Percentiles rank a stretch among this genome's conserved stretches.
Conservation (phyloP, 1,284 basidiomycete genomes). For the Sanguinoderma infundibulare region DNA sequence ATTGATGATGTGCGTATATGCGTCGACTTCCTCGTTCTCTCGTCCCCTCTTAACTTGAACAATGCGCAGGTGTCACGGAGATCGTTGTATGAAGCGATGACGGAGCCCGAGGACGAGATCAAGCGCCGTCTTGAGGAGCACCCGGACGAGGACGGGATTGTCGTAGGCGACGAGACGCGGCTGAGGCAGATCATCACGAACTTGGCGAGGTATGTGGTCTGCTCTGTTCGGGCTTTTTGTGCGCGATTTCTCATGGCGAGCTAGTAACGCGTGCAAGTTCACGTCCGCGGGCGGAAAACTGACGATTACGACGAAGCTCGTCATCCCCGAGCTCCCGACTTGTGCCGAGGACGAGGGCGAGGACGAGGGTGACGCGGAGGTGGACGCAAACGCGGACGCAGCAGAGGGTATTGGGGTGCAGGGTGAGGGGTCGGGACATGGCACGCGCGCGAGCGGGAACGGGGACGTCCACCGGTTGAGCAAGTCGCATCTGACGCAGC, state of each 20-base stretch:
- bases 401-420: not conserved
- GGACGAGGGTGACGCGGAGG: not conserved
- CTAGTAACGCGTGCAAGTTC: constrained; percentile 80
- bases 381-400: not conserved
- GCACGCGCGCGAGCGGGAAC: too few relatives aligned
- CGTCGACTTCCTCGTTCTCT: too few relatives aligned
- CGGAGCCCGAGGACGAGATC: constrained; percentile 47
- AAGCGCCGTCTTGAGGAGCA: constrained; percentile 43
- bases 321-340: constrained; percentile 43
- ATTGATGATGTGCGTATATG: constrained; percentile 74
- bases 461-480: constrained; percentile 47
- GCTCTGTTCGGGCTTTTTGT: not conserved
- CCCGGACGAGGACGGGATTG: constrained; percentile 62
- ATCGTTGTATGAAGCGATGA: constrained; percentile 62
- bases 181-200: constrained; percentile 82
- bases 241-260: not conserved
- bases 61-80: constrained; percentile 57
- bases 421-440: too few relatives aligned
- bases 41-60: not conserved
- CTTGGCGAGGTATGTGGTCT: constrained; percentile 62
- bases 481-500: constrained; percentile 49
- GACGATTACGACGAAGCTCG: constrained; percentile 60
- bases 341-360: constrained; percentile 15
- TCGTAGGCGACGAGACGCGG: constrained; percentile 82
- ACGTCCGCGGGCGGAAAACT: constrained; percentile 76